Base-by-base conservation (phyloP, 768 basidiomycete genomes). In the Boletus sp. region DNA sequence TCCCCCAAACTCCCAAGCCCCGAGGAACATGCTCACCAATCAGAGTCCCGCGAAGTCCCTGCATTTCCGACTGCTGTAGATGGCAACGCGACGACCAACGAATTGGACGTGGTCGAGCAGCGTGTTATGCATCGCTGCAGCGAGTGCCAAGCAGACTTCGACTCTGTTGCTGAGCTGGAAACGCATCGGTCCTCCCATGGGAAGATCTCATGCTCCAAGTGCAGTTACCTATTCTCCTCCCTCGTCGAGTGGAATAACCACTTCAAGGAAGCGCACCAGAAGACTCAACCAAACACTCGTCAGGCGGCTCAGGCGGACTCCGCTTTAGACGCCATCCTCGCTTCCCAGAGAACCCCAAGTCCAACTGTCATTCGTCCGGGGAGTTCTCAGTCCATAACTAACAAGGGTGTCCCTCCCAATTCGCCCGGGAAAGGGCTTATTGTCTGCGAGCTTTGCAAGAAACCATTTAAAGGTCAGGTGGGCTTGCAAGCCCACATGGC, bases 201-300 rank as follows among this genome's bases (percentile, higher is more conserved):
- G 34, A 56, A 50, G 47, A 49, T 69, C 44, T 3, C 65, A 15
- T 68, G 67, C 46, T 67, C 65, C 9, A 67, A 65, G 41, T 68
- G 67, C 53, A 43, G 19, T 40, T n/a, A 54, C 44, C 11, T 54
- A 4, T 68, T 38, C 17, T 47, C 61, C 40, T 63, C 67, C 25
- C 63, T 68, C 29, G 0, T 61, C 14, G 67, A 68, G 37, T 69
- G 67, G 67, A 69, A 69, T 32, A 17, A 50, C 29, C 67, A 68
- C 40, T 67, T 67, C 52, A 65, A 63, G 40, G 44, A 44, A 41
- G 55, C 43, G 27, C 68, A 70, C 23, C 52, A 53, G 27, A 54
- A 38, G 7, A 4, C 48, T 45, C 55, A 52, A 25, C 43, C 34
- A 5, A 44, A 39, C 35, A 27, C 9, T 37, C 51, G n/a, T 48